Percentiles rank a stretch among this genome's conserved stretches.
Conservation (phyloP, 345 rosid genomes). For the Salix arbutifolia region DNA sequence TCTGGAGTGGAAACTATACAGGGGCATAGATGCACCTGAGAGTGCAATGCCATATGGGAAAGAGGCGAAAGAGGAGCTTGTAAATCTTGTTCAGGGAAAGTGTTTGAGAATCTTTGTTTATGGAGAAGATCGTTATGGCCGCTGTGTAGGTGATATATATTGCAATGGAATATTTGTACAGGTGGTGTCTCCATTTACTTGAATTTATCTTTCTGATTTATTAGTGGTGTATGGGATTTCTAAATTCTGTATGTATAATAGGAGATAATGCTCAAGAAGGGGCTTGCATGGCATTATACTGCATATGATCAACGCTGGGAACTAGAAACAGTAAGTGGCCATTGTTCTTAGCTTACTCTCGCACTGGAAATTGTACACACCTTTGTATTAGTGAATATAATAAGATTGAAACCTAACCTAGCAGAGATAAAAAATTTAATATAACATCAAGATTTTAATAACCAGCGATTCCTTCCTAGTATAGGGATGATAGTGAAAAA, state of each 20-base stretch:
- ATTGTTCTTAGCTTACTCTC: neutral
- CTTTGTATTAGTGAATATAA: neutral
- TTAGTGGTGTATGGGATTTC: neutral
- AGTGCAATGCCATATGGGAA: conserved; percentile 68
- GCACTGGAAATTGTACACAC: neutral
- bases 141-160: conserved; percentile 67
- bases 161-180: conserved; percentile 65
- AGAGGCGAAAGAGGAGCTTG: conserved; percentile 55
- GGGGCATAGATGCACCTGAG: conserved; percentile 93
- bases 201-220: neutral
- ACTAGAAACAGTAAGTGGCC: conserved; percentile 46
- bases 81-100: conserved; percentile 63
- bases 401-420: neutral
- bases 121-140: conserved; percentile 59
- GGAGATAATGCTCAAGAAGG: conserved; percentile 83
- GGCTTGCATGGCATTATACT: conserved; percentile 76
- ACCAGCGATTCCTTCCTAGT: too few species aligned
- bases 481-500: too few species aligned
- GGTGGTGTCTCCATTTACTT: conserved; percentile 21
- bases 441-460: too few species aligned
- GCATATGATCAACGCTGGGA: conserved; percentile 55
- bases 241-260: neutral
- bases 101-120: conserved; percentile 59
- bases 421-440: too few species aligned
- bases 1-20: conserved; percentile 23